Evolutionary conservation across 768 basidiomycete species (phyloP), one percentile per base, ranked within the genome.

Genomic region (Boletus coccyginus): DNA sequence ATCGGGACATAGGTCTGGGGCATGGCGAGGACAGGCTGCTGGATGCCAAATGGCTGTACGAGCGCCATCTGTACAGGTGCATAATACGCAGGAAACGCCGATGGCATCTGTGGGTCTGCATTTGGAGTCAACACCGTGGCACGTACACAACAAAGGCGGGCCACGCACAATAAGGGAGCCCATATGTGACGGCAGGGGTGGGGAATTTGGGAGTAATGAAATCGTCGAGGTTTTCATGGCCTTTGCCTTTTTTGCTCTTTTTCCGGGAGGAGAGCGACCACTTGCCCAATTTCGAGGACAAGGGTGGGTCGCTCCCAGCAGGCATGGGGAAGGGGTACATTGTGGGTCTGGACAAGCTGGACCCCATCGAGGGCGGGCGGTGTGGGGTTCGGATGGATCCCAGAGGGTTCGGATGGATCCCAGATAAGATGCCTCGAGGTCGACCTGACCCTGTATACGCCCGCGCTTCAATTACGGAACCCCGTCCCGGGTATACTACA

Each of bases 1-100:
- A 72, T 60, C 12, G 69, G 70, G 14, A 66, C 17, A 19, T 70
- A 72, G 3, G 45, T 8, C 36, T 70, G 68, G 7, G 68, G 66
- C 66, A 70, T 66, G 29, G 67, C 40, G 5, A 62, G 41, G 24
- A 71, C 6, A 11, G 69, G 70, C 33, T 72, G 70, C n/a, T 72
- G 70, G 5, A 62, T 17, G 5, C 59, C 64, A 14, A 50, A 33
- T 14, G 68, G 68, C 19, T 62, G 67, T 17, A 62, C 13, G 42
- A 67, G 41, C 6, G 56, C 55, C 61, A 70, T 61, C 49, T 60
- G 62, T 11, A 72, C 56, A 2, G 69, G 71, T 1, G 69, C 62
- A 53, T 70, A 71, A 11, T 73, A 71, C 7, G 61, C 35, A 35
- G 71, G 67, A 60, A 54, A 71, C 0, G 52, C 41, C 0, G 69